Evolutionary conservation across 257 asterid genomes (phyloP).

Genomic region (Solanum medicagineum): DNA sequence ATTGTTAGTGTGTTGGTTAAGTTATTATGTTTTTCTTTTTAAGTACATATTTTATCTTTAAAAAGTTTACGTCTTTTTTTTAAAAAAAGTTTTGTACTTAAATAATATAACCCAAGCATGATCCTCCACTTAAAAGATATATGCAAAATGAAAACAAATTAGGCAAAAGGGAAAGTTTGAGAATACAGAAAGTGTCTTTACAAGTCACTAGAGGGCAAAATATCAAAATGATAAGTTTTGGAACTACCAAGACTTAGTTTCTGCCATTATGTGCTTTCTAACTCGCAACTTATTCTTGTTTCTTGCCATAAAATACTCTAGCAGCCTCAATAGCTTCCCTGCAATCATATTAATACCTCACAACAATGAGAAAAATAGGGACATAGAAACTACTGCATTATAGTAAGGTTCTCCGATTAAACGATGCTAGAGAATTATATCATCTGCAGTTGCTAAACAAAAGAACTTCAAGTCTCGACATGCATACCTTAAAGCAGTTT

Average conservation of each 20-base stretch:
- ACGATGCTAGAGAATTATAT: not conserved
- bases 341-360: not conserved
- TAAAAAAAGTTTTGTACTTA: too few relatives aligned
- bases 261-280: not conserved
- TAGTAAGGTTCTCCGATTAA: too few relatives aligned
- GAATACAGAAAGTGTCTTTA: not conserved
- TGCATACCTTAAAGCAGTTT: slow-evolving; percentile 69
- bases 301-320: too few relatives aligned
- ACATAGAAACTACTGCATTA: not conserved
- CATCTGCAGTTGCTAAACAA: not conserved
- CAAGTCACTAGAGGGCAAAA: not conserved
- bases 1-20: not conserved
- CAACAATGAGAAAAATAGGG: too few relatives aligned
- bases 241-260: not conserved
- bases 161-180: not conserved
- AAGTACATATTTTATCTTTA: not conserved
- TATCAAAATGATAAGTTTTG: not conserved
- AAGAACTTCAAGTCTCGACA: not conserved
- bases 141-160: not conserved
- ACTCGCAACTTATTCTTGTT: slow-evolving; percentile 4
- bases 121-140: too few relatives aligned
- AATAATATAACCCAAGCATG: too few relatives aligned
- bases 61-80: too few relatives aligned
- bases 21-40: not conserved
- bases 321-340: slow-evolving; percentile 70